Percentiles rank a stretch among this genome's conserved stretches.
phyloP scores from a whole-genome alignment of 148 eudicot genomes.

The Diospyros kaki region DNA sequence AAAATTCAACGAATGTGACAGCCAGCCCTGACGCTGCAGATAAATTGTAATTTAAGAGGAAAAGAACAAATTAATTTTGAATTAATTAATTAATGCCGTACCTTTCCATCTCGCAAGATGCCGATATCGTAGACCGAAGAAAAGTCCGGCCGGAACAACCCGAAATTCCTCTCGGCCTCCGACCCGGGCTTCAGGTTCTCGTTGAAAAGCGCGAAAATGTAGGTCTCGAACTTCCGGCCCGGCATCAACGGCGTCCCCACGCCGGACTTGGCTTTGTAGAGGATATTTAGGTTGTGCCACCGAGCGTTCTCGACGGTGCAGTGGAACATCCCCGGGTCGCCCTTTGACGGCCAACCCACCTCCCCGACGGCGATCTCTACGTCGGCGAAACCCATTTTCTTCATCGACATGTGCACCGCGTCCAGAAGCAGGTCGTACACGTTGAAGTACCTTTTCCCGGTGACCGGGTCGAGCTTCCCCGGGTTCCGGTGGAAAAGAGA shows the following conservation, averaged over 20 bases:
- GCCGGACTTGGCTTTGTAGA: conserved; percentile 39
- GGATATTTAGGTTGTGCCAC: conserved; percentile 25
- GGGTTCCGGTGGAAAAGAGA: conserved; percentile 34
- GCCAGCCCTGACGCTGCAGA: too few species aligned
- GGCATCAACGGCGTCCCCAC: conserved; percentile 89
- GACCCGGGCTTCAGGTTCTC: conserved; percentile 74
- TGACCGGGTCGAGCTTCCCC: conserved; percentile 36
- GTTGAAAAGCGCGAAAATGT: conserved; percentile 57
- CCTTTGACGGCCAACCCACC: conserved; percentile 82
- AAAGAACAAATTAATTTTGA: neutral
- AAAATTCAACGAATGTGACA: too few species aligned
- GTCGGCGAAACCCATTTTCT: conserved; percentile 48
- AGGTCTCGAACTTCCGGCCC: conserved; percentile 58
- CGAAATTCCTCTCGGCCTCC: conserved; percentile 66
- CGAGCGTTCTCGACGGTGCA: conserved; percentile 49
- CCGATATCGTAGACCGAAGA: conserved; percentile 71
- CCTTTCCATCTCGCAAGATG: conserved; percentile 32
- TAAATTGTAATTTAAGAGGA: too few species aligned
- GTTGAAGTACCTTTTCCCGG: conserved; percentile 47
- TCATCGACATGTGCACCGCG: conserved; percentile 61
- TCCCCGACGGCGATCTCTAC: conserved; percentile 76
- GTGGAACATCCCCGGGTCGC: conserved; percentile 46
- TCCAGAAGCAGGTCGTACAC: conserved; percentile 70
- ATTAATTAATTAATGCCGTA: neutral
- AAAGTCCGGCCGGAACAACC: conserved; percentile 69